Evolutionary conservation across 148 eudicot genomes (phyloP).

Genomic region (Arbutus unedo): DNA sequence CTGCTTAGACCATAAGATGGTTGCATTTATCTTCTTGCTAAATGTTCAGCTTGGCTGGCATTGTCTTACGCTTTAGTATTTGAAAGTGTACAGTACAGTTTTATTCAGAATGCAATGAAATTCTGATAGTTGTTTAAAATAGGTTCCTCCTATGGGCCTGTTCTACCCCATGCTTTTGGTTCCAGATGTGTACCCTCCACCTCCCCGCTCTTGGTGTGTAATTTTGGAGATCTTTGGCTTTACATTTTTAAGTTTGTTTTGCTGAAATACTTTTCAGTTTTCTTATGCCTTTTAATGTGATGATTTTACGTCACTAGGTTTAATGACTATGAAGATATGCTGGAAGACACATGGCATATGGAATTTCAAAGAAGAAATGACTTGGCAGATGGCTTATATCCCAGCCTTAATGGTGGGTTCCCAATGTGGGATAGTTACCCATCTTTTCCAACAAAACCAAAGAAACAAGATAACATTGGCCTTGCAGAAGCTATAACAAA

Average conservation of each 20-base stretch:
- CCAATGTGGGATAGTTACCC: constrained; percentile 93
- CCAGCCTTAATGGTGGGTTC: constrained; percentile 54
- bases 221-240: constrained; percentile 10
- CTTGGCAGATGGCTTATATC: constrained; percentile 52
- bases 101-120: constrained; percentile 2
- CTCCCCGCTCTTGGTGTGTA: constrained; percentile 84
- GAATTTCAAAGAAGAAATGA: constrained; percentile 76
- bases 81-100: not conserved
- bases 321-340: constrained; percentile 87
- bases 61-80: not conserved
- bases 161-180: constrained; percentile 93
- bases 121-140: constrained; percentile 26
- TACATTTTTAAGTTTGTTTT: not conserved
- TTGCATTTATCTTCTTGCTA: constrained; percentile 12
- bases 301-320: constrained; percentile 50
- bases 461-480: constrained; percentile 80
- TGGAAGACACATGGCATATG: constrained; percentile 82
- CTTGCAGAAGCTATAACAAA: constrained; percentile 97
- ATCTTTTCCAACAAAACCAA: constrained; percentile 49
- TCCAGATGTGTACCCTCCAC: constrained; percentile 96
- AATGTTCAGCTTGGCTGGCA: not conserved
- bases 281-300: not conserved
- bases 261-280: constrained; percentile 4
- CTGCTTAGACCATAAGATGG: constrained; percentile 8
- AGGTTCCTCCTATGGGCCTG: constrained; percentile 99